Evolutionary conservation across 495 filamentous ascomycete species (phyloP).

Genomic region (Wilcoxina mikolae): DNA sequence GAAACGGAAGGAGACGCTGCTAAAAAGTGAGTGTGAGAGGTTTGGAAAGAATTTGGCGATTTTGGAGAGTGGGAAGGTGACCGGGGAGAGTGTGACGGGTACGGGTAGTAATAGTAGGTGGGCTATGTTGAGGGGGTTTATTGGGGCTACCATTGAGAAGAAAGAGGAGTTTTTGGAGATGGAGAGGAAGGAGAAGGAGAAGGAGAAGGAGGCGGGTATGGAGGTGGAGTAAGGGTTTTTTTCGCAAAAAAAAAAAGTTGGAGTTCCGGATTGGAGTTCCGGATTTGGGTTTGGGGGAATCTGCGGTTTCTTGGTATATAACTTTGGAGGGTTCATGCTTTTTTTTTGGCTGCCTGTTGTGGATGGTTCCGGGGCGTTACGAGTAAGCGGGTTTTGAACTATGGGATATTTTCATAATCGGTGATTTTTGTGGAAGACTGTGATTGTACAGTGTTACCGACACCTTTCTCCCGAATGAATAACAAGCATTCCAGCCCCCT

Average conservation of each 20-base stretch:
- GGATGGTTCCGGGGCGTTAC: not conserved
- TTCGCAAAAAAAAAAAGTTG: too few relatives aligned
- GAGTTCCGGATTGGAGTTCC: not conserved
- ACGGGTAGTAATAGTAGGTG: slow-evolving; percentile 10
- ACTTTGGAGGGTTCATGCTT: too few relatives aligned
- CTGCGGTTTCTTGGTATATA: not conserved
- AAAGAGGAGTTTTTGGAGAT: slow-evolving; percentile 27
- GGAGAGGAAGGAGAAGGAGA: slow-evolving; percentile 7
- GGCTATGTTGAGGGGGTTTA: slow-evolving; percentile 30
- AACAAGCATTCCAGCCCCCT: too few relatives aligned
- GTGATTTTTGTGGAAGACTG: too few relatives aligned
- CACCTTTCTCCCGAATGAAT: too few relatives aligned
- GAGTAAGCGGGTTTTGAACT: too few relatives aligned
- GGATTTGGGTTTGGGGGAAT: not conserved
- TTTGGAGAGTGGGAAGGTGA: slow-evolving; percentile 37
- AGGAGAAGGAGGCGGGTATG: not conserved
- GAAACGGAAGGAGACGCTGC: slow-evolving; percentile 67
- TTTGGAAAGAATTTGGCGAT: slow-evolving; percentile 70
- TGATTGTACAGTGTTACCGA: too few relatives aligned
- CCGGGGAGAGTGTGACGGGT: not conserved
- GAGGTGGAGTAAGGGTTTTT: slow-evolving; percentile 5
- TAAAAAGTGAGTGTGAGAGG: slow-evolving; percentile 61
- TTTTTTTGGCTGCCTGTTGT: not conserved
- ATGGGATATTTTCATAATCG: too few relatives aligned
- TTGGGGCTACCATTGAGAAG: slow-evolving; percentile 31